phyloP scores from a whole-genome alignment of 31 red algal species.

The Bonnemaisonia californica region DNA sequence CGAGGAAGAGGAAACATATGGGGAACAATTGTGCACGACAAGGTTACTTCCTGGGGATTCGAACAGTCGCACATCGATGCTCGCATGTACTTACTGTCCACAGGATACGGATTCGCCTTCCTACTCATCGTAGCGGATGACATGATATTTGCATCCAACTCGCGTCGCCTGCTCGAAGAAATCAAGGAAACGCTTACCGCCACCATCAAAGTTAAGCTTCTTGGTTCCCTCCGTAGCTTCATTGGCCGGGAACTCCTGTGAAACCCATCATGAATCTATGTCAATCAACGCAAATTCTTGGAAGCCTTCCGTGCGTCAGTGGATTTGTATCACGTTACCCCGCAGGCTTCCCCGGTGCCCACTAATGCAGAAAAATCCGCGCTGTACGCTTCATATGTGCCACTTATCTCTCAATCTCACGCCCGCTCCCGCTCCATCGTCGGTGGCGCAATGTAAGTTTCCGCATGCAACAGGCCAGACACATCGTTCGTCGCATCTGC shows the following conservation, averaged over 20 bases:
- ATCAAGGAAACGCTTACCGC: not conserved
- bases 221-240: not conserved
- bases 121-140: not conserved
- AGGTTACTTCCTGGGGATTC: not conserved
- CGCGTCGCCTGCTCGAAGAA: not conserved
- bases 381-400: not conserved
- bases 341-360: not conserved
- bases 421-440: not conserved
- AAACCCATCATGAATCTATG: not conserved
- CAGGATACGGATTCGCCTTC: not conserved
- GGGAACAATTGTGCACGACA: not conserved
- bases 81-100: not conserved
- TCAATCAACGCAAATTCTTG: not conserved
- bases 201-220: not conserved
- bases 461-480: not conserved
- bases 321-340: not conserved
- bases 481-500: not conserved
- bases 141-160: not conserved
- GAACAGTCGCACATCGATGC: not conserved
- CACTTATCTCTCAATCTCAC: not conserved
- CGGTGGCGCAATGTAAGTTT: not conserved
- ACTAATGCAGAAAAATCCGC: not conserved
- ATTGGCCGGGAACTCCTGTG: not conserved
- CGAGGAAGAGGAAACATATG: not conserved
- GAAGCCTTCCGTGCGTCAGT: not conserved